Evolutionary conservation across 768 basidiomycete species (phyloP).

Genomic region (Xerocomellus chrysenteron): DNA sequence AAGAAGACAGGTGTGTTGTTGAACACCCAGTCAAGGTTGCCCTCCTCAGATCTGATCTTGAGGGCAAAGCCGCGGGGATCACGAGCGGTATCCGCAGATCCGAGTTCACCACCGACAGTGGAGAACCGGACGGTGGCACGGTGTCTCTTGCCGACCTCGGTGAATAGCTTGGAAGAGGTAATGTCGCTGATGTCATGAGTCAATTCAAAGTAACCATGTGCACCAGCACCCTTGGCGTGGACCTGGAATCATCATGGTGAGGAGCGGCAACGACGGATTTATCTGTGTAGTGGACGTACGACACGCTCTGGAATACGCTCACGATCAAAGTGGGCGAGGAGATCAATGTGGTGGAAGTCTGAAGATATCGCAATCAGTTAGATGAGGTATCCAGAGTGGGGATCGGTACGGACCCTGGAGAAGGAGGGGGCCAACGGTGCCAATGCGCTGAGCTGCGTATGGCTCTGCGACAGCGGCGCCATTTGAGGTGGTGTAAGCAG

Average conservation of each 20-base stretch:
- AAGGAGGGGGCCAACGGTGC: slow-evolving; percentile 76
- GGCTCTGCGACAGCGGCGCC: slow-evolving; percentile 77
- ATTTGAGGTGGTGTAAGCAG: slow-evolving; percentile 81
- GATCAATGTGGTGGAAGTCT: slow-evolving; percentile 90
- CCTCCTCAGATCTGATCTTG: slow-evolving; percentile 87
- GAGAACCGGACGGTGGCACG: slow-evolving; percentile 85
- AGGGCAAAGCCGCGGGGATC: slow-evolving; percentile 93
- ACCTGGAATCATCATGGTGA: slow-evolving; percentile 50
- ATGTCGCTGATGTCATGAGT: slow-evolving; percentile 85
- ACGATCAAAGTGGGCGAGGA: slow-evolving; percentile 89
- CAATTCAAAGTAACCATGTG: slow-evolving; percentile 90
- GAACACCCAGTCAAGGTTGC: slow-evolving; percentile 91
- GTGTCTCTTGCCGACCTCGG: slow-evolving; percentile 63
- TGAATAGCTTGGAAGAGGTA: slow-evolving; percentile 69
- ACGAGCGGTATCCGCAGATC: slow-evolving; percentile 88
- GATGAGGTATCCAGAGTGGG: not conserved
- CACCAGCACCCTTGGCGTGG: slow-evolving; percentile 90
- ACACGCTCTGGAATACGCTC: slow-evolving; percentile 97
- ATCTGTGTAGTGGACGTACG: slow-evolving; percentile 41
- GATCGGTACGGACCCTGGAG: slow-evolving; percentile 65
- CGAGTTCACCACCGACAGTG: slow-evolving; percentile 87
- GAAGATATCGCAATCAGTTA: slow-evolving; percentile 15
- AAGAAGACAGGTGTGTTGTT: slow-evolving; percentile 94
- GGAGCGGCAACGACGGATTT: not conserved
- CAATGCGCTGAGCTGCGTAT: slow-evolving; percentile 76